Evolutionary conservation across 2,329 filamentous ascomycete genomes (phyloP).

Genomic region (Phoma herbarum): DNA sequence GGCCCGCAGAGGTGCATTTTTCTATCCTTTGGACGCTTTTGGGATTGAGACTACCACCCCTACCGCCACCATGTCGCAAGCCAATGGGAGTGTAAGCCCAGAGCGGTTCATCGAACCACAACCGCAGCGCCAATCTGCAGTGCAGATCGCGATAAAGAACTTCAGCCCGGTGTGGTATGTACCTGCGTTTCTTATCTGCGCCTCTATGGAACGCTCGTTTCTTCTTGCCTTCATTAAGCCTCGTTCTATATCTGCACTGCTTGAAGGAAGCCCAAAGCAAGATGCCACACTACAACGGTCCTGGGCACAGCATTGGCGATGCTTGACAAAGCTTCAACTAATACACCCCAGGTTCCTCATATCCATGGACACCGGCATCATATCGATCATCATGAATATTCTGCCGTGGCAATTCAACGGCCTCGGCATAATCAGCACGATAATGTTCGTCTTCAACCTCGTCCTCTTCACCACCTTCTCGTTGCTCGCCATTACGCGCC

Average conservation of each 20-base stretch:
- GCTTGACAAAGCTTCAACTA: slow-evolving; percentile 12
- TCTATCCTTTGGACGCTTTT: not conserved
- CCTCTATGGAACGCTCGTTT: not conserved
- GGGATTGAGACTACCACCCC: not conserved
- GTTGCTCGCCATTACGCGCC: slow-evolving; percentile 21
- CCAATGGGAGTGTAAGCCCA: slow-evolving; percentile 13
- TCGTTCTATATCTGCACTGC: not conserved
- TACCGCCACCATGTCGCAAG: slow-evolving; percentile 10
- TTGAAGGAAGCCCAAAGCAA: not conserved
- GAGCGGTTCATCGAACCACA: slow-evolving; percentile 17
- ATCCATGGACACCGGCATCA: slow-evolving; percentile 67
- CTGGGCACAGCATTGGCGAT: slow-evolving; percentile 4
- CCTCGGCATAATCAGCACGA: slow-evolving; percentile 24
- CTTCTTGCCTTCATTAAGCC: not conserved
- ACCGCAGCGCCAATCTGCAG: slow-evolving; percentile 21
- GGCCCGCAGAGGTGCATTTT: not conserved
- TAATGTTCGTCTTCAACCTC: slow-evolving; percentile 31
- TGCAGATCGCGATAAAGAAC: slow-evolving; percentile 29
- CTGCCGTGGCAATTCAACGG: slow-evolving; percentile 68
- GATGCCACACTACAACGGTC: not conserved
- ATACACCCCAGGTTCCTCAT: slow-evolving; percentile 25
- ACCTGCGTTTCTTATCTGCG: not conserved
- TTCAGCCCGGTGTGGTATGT: slow-evolving; percentile 30
- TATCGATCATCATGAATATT: slow-evolving; percentile 65
- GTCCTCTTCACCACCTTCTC: slow-evolving; percentile 24